Evolutionary conservation across 2,329 filamentous ascomycete genomes (phyloP), one percentile per base, ranked within the genome.

Genomic region (Colletotrichum orchidophilum): DNA sequence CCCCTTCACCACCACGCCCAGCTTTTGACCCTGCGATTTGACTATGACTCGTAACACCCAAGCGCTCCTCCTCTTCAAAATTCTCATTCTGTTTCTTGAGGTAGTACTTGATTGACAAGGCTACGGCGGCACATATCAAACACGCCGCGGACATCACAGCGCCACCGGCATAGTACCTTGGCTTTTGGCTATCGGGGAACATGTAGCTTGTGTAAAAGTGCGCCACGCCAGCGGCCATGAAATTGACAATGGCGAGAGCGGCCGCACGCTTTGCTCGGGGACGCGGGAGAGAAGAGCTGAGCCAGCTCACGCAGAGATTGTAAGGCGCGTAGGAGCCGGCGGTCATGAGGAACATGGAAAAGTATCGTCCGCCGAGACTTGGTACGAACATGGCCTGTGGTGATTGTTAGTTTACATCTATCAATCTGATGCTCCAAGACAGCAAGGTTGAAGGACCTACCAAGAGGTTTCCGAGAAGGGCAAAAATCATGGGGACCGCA

Each of bases 401-500:
- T 7, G 39, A 42, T n/a, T n/a, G 15, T 42, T 7, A 42, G 39
- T 42, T 42, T 15, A 42, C n/a, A 42, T 15, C 0, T 7, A 18
- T 42, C 15, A 42, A 42, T 35, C 35, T 31, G n/a, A 1, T 21
- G 6, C n/a, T n/a, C n/a, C n/a, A n/a, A n/a, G n/a, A n/a, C n/a
- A n/a, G n/a, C n/a, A n/a, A n/a, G n/a, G n/a, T 0, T 29, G 15
- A 18, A 15, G 1, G 21, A 27, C 24, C 1, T 54, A 66, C 63
- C 29, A 66, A 12, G 7, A 66, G 35, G 29, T 66, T 66, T 1
- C 62, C 73, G 57, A 58, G 54, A 90, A 81, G 46, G 82, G 86
- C 12, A 90, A 66, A 66, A 15, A 66, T 42, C 63, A 66, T 82
- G 0, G 90, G 89, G 0, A 88, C 73, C 0, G 84, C 83, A 63